Evolutionary conservation across 2,329 filamentous ascomycete species (phyloP).

Genomic region (Dactylellina leptospora): DNA sequence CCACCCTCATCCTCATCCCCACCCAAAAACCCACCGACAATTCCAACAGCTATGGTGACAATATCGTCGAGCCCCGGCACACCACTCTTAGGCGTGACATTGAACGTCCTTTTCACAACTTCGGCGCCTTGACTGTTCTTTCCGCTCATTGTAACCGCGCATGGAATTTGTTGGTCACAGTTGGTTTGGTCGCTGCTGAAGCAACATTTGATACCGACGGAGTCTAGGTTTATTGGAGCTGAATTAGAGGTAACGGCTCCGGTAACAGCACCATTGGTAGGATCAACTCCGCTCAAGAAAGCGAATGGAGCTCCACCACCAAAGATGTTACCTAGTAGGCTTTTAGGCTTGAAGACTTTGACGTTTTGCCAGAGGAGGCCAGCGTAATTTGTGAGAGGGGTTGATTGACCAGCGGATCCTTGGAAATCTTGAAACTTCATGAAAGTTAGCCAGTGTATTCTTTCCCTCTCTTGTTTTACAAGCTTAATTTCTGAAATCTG

Average conservation of each 20-base stretch:
- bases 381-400: conserved; percentile 11
- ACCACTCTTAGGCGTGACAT: not conserved
- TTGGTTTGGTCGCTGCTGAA: conserved; percentile 16
- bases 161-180: conserved; percentile 14
- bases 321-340: not conserved
- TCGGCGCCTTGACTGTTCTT: conserved; percentile 14
- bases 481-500: not conserved
- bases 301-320: not conserved
- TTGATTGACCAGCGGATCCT: not conserved
- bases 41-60: not conserved
- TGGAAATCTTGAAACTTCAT: conserved; percentile 26
- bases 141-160: not conserved
- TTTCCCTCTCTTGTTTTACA: not conserved
- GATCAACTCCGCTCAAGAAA: conserved; percentile 7
- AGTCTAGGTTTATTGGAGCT: conserved; percentile 6
- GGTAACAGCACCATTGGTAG: not conserved
- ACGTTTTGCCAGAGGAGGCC: conserved; percentile 11
- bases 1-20: too few species aligned
- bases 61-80: not conserved
- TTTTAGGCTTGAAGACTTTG: conserved; percentile 4
- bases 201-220: conserved; percentile 5
- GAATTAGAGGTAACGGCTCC: conserved; percentile 5
- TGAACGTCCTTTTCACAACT: not conserved
- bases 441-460: not conserved
- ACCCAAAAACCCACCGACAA: not conserved